Evolutionary conservation across 2,329 filamentous ascomycete genomes (phyloP).

Genomic region (Colletotrichum chrysophilum): DNA sequence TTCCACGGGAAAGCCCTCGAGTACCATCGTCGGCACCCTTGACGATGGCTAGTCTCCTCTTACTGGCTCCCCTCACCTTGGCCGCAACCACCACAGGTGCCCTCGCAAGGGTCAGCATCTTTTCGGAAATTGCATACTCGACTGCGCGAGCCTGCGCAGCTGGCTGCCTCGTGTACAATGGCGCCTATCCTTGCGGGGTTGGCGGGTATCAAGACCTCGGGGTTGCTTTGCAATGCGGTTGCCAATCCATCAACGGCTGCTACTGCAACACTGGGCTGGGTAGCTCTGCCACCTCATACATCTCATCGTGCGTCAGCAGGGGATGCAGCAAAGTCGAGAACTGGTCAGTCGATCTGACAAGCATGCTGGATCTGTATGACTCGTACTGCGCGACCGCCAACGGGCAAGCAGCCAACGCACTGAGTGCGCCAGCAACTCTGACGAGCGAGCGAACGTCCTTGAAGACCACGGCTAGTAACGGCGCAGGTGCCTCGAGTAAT

Average conservation of each 20-base stretch:
- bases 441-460: background rate
- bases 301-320: constrained; percentile 26
- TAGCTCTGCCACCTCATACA: constrained; percentile 27
- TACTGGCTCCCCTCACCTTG: background rate
- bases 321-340: constrained; percentile 25
- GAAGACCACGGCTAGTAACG: background rate
- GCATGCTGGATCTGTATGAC: constrained; percentile 26
- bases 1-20: background rate
- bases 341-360: constrained; percentile 25
- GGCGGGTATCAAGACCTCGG: constrained; percentile 25
- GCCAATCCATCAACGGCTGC: constrained; percentile 28
- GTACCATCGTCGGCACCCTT: background rate
- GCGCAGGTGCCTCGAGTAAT: background rate
- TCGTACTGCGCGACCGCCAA: constrained; percentile 29
- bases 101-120: constrained; percentile 16
- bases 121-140: constrained; percentile 9
- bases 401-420: constrained; percentile 9
- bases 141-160: constrained; percentile 27
- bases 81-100: constrained; percentile 7
- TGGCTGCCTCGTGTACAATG: constrained; percentile 28
- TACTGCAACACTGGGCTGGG: constrained; percentile 27
- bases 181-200: constrained; percentile 22
- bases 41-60: background rate
- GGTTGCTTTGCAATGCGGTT: constrained; percentile 26
- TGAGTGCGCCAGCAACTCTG: background rate